Base-by-base conservation (phyloP, 2,329 filamentous ascomycete genomes). In the Thielaviopsis ethacetica region DNA sequence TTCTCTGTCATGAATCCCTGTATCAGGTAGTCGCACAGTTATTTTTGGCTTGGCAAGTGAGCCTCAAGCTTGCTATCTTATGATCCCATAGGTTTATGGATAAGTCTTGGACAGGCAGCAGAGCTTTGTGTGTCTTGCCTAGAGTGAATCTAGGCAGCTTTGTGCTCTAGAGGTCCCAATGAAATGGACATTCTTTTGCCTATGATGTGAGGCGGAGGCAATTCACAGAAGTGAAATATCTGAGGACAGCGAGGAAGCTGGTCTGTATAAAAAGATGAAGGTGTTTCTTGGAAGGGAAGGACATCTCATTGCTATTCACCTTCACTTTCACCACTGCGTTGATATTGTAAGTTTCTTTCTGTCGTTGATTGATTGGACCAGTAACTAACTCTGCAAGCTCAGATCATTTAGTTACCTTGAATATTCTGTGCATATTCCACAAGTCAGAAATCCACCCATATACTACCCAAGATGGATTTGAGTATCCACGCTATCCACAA, bases 401-500 rank as follows among this genome's bases (percentile, higher is more conserved):
- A 17, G 5, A 44, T 7, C 24, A 26, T 26, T 26, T n/a, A n/a
- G 2, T n/a, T 7, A 4, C 19, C 44, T 26, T 53, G 19, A 15
- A 30, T 57, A 30, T 27, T 52, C 12, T 51, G 3, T 50, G 7
- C 22, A 50, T 17, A 21, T 24, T 22, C 3, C 24, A 17, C 1
- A 44, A 17, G 38, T n/a, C 38, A 10, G 13, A 7, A 26, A 26
- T 6, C 24, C 24, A 26, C 6, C 2, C 17, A n/a, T 17, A 44
- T 44, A 17, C 13, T 2, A 15, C 13, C 58, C 64, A 65, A 62
- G 55, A 82, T 82, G 80, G 77, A 82, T 59, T 69, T 82, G 57
- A 79, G 71, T 63, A 71, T 74, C 59, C 68, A 72, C 60, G 71
- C 75, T 24, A 78, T 82, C 58, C 74, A 78, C 66, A 73, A 78